phyloP scores from a whole-genome alignment of 257 asterid genomes.

The Solanum ossicruentum region DNA sequence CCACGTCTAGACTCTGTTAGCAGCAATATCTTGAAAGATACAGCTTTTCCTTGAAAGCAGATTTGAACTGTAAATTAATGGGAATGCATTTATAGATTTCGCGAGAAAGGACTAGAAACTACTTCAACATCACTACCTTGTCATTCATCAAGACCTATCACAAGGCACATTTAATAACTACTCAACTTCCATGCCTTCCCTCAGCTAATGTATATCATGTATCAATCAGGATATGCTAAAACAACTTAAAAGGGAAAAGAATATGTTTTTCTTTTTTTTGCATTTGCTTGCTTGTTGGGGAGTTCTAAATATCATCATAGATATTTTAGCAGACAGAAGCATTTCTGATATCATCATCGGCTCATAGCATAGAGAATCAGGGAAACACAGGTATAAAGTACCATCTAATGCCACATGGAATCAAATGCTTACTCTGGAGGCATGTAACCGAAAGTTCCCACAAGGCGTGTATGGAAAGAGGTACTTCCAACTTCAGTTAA shows the following conservation, averaged over 20 bases:
- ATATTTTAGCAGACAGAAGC: not conserved
- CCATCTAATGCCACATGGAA: not conserved
- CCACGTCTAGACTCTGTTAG: not conserved
- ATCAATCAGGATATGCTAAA: too few species aligned
- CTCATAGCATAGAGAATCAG: not conserved
- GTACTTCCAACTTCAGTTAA: slow-evolving; percentile 74
- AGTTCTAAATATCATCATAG: not conserved
- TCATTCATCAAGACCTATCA: not conserved
- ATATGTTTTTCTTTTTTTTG: not conserved
- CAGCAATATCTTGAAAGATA: not conserved
- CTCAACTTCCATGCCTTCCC: too few species aligned
- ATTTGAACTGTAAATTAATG: not conserved
- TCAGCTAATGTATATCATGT: too few species aligned
- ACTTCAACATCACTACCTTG: not conserved
- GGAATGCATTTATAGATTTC: not conserved
- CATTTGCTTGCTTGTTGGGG: not conserved
- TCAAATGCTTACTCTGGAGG: slow-evolving; percentile 58
- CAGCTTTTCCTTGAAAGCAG: not conserved
- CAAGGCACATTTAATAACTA: too few species aligned
- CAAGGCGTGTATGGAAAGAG: slow-evolving; percentile 71
- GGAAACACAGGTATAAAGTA: not conserved
- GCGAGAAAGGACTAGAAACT: not conserved
- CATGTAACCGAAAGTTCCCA: slow-evolving; percentile 88
- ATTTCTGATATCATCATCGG: not conserved
- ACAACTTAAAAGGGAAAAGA: too few species aligned